Evolutionary conservation across 2,329 filamentous ascomycete genomes (phyloP).

Genomic region (Acephala macrosclerotiorum): DNA sequence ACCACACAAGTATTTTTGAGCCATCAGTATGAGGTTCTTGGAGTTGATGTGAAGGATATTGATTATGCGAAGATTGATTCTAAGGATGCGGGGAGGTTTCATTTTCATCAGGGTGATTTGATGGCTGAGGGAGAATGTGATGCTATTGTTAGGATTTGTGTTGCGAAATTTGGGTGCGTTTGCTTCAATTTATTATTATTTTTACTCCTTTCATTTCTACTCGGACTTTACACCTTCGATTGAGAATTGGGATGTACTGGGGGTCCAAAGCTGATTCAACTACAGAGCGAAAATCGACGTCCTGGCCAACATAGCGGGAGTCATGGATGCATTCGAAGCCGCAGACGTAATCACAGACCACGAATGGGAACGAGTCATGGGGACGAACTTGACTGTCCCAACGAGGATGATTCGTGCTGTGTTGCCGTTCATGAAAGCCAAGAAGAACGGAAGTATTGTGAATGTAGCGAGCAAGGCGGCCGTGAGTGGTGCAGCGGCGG

Average conservation of each 20-base stretch:
- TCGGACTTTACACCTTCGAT: too few relatives aligned
- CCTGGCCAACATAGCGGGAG: constrained; percentile 54
- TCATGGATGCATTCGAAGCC: constrained; percentile 51
- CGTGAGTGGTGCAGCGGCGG: constrained; percentile 48
- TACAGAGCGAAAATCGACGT: constrained; percentile 47
- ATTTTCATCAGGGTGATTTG: constrained; percentile 47
- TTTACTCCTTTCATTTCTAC: neutral
- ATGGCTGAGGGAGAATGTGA: constrained; percentile 43
- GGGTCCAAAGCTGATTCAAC: neutral
- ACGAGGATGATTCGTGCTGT: constrained; percentile 54
- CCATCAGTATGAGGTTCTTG: constrained; percentile 44
- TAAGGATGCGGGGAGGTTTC: constrained; percentile 37
- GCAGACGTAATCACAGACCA: constrained; percentile 49
- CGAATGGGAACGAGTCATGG: constrained; percentile 50
- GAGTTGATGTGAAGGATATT: constrained; percentile 43
- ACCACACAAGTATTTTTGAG: constrained; percentile 43
- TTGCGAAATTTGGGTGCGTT: constrained; percentile 40
- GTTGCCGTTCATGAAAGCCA: constrained; percentile 49
- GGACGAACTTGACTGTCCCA: constrained; percentile 52
- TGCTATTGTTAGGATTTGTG: constrained; percentile 44
- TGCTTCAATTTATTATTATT: neutral
- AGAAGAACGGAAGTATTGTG: constrained; percentile 50
- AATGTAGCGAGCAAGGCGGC: constrained; percentile 50
- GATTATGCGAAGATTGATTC: constrained; percentile 41
- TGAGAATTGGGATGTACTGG: too few relatives aligned